Evolutionary conservation across 352 stramenopile species (phyloP), one percentile per base, ranked within the genome.

Genomic region (Thalassiosira hispida): DNA sequence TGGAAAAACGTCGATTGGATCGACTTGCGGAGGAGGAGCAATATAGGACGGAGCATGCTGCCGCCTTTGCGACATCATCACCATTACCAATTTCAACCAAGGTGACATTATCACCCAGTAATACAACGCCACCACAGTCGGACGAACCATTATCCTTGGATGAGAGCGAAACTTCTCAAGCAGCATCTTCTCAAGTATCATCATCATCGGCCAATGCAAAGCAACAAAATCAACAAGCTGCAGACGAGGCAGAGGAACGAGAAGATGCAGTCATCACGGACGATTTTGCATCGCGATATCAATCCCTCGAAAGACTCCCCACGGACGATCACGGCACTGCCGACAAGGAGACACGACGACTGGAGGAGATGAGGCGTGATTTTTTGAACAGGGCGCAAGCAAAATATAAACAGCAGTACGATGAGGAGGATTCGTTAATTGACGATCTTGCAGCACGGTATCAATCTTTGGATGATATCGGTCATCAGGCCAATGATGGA

Each of bases 361-460:
- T 76, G 31, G 33, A 40, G 23, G 67, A 68, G 20, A 56, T 73
- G 11, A 62, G 65, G 64, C 12, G 42, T 31, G 38, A 46, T 33
- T 35, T 63, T 16, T 29, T 62, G 11, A 18, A 29, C 20, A 25
- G 16, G 7, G n/a, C 1, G 18, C 4, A 11, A 22, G 38, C 9
- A 38, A n/a, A 3, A 7, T 18, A 61, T 14, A 4, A 55, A 27
- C 46, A 55, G 9, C 7, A 55, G 3, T 8, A 27, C 9, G 46
- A 60, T 18, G 51, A 44, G n/a, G 55, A 68, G 29, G 60, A 68
- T 25, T 40, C 25, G 27, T 53, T 56, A 40, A 16, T 68, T 9
- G 60, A 68, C 40, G 60, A 68, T 56, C 25, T 68, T 16, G 29
- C 18, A 9, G 35, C 60, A 22, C 60, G 60, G 16, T 68, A 68